Evolutionary conservation across 768 basidiomycete genomes (phyloP).

Genomic region (Lactarius hatsudake): DNA sequence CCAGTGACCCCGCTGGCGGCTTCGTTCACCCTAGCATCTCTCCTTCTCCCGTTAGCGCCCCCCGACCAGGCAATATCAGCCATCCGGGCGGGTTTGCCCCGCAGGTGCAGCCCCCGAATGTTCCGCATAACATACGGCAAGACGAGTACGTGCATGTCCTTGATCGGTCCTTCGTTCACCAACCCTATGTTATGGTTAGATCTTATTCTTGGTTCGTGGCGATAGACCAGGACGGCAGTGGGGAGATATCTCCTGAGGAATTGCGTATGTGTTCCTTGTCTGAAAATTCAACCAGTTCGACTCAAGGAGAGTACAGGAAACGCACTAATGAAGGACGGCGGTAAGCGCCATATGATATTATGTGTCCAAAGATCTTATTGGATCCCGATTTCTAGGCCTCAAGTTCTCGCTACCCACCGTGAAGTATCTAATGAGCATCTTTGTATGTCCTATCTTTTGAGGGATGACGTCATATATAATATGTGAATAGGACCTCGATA

Average conservation of each 20-base stretch:
- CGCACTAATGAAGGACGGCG: conserved; percentile 10
- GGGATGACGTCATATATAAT: not conserved
- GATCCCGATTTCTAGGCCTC: not conserved
- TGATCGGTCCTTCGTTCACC: not conserved
- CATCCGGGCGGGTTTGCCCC: not conserved
- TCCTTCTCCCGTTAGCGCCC: not conserved
- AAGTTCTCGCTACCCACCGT: conserved; percentile 7
- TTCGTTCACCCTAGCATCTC: not conserved
- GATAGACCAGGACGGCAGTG: conserved; percentile 13
- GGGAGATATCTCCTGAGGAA: conserved; percentile 9
- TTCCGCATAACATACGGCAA: not conserved
- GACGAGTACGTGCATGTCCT: conserved; percentile 2
- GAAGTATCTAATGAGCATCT: conserved; percentile 17
- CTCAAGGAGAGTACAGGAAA: conserved; percentile 1
- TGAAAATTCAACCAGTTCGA: not conserved
- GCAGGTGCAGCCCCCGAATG: not conserved
- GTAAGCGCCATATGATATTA: not conserved
- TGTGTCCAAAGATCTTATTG: not conserved
- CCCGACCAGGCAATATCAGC: not conserved
- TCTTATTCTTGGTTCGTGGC: conserved; percentile 7
- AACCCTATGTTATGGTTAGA: not conserved
- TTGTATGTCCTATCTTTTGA: conserved; percentile 1
- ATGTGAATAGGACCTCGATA: conserved; percentile 9
- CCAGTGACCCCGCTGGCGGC: not conserved
- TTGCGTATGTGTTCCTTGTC: conserved; percentile 1